These are phyloP conservation scores for Kwoniella europaea DNA, from an alignment of 768 basidiomycete genomes.

Conservation along the genomic window DNA sequence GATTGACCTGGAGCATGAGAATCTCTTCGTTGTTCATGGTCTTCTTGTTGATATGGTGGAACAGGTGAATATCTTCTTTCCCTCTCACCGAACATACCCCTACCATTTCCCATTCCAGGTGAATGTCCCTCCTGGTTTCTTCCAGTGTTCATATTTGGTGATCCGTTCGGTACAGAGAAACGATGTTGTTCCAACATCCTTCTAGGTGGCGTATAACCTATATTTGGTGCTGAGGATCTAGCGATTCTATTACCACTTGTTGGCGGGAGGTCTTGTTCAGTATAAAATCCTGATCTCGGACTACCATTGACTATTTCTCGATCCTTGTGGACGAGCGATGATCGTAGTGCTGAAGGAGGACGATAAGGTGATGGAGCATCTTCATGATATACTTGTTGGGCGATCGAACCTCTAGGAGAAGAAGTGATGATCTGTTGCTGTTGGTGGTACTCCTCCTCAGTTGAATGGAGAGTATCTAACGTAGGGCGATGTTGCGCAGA, in stretches of 20 bases:
- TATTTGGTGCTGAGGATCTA: constrained; percentile 15
- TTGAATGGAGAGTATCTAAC: constrained; percentile 27
- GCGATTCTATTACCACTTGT: constrained; percentile 2
- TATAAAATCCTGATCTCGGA: constrained; percentile 3
- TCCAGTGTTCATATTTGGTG: constrained; percentile 8
- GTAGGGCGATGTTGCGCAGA: constrained; percentile 32
- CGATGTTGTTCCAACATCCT: constrained; percentile 32
- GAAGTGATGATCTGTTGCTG: neutral
- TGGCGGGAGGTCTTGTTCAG: constrained; percentile 6
- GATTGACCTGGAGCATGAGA: neutral
- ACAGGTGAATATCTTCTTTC: constrained; percentile 24
- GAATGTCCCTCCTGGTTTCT: constrained; percentile 7
- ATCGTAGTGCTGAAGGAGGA: constrained; percentile 26
- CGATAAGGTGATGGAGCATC: constrained; percentile 20
- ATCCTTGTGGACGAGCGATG: constrained; percentile 21
- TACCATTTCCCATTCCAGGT: constrained; percentile 1
- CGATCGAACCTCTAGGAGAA: constrained; percentile 14
- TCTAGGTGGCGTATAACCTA: constrained; percentile 22
- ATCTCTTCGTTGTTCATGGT: constrained; percentile 11
- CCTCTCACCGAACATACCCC: constrained; percentile 24
- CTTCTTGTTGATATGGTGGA: constrained; percentile 29
- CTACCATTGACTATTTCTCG: neutral
- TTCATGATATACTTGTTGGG: neutral
- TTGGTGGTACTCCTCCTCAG: constrained; percentile 21
- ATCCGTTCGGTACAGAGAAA: constrained; percentile 21